These are phyloP conservation scores for Lenwebbia sp. DNA, from an alignment of 345 rosid genomes.

Conservation along the genomic window DNA sequence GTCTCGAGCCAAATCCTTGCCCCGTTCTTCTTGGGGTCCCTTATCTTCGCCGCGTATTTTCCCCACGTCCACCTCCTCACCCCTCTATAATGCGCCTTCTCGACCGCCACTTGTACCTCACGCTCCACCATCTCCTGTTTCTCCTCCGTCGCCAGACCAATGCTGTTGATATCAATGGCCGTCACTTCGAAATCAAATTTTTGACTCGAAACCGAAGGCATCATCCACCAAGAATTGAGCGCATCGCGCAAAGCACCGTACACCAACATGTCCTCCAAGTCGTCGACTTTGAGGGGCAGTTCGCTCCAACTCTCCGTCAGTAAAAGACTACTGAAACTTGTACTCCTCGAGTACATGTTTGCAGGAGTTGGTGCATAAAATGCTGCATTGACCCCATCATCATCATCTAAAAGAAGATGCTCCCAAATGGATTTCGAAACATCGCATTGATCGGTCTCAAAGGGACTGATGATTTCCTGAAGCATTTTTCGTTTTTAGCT, in stretches of 20 bases:
- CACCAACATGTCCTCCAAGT: conserved; percentile 28
- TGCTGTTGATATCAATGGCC: not conserved
- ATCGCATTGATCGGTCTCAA: not conserved
- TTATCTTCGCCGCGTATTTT: too few species aligned
- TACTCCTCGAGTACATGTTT: not conserved
- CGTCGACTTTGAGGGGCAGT: conserved; percentile 16
- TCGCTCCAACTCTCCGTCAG: conserved; percentile 28
- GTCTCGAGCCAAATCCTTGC: too few species aligned
- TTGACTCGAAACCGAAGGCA: not conserved
- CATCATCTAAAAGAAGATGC: not conserved
- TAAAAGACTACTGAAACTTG: conserved; percentile 21
- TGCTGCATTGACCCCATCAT: not conserved
- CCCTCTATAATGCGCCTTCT: too few species aligned
- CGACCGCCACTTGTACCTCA: too few species aligned
- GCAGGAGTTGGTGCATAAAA: not conserved
- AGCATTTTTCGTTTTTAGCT: not conserved
- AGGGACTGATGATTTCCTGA: not conserved
- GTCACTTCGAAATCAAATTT: not conserved
- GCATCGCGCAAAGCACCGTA: conserved; percentile 22
- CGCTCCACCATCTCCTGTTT: too few species aligned
- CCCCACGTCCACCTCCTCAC: too few species aligned
- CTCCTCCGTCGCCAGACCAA: too few species aligned
- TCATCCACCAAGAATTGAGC: conserved; percentile 14
- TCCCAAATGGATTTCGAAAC: not conserved
- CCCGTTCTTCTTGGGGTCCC: too few species aligned